These are phyloP conservation scores for Boechera retrofracta DNA, from an alignment of 345 rosid species.

Conservation along the genomic window DNA sequence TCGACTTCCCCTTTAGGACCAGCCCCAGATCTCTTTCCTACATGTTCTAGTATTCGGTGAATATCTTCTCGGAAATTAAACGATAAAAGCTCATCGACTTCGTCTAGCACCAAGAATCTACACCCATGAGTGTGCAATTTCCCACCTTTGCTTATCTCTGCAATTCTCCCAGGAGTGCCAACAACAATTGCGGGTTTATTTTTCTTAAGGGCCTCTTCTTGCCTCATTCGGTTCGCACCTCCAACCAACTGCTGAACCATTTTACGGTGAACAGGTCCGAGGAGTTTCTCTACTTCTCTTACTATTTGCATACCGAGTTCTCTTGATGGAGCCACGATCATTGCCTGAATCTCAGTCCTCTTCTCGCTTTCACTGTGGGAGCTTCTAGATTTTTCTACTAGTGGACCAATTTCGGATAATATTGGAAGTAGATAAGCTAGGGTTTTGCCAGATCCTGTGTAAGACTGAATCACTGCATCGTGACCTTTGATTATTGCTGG, in stretches of 20 bases:
- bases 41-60: slow-evolving; percentile 89
- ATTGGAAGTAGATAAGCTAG: slow-evolving; percentile 88
- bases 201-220: slow-evolving; percentile 96
- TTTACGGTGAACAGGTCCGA: slow-evolving; percentile 79
- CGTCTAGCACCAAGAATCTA: slow-evolving; percentile 86
- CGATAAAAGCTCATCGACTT: slow-evolving; percentile 89
- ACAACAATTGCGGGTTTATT: slow-evolving; percentile 89
- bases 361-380: slow-evolving; percentile 48
- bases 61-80: slow-evolving; percentile 89
- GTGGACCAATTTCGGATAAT: slow-evolving; percentile 78
- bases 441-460: slow-evolving; percentile 95
- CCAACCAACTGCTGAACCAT: slow-evolving; percentile 95
- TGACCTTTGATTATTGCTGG: slow-evolving; percentile 75
- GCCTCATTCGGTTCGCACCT: slow-evolving; percentile 93
- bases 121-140: slow-evolving; percentile 89
- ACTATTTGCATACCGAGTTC: slow-evolving; percentile 96
- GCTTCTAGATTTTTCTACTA: slow-evolving; percentile 51
- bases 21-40: slow-evolving; percentile 73
- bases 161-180: slow-evolving; percentile 94
- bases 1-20: slow-evolving; percentile 48
- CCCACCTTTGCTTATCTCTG: slow-evolving; percentile 94
- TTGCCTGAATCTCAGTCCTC: slow-evolving; percentile 75
- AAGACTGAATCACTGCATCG: slow-evolving; percentile 89
- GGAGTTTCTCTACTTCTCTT: slow-evolving; percentile 83
- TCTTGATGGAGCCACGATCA: slow-evolving; percentile 94